Percentiles rank a stretch among this genome's conserved stretches.
These are phyloP conservation scores for Diaporthe longicolla DNA, from an alignment of 2,329 filamentous ascomycete species.

Conservation along the genomic window DNA sequence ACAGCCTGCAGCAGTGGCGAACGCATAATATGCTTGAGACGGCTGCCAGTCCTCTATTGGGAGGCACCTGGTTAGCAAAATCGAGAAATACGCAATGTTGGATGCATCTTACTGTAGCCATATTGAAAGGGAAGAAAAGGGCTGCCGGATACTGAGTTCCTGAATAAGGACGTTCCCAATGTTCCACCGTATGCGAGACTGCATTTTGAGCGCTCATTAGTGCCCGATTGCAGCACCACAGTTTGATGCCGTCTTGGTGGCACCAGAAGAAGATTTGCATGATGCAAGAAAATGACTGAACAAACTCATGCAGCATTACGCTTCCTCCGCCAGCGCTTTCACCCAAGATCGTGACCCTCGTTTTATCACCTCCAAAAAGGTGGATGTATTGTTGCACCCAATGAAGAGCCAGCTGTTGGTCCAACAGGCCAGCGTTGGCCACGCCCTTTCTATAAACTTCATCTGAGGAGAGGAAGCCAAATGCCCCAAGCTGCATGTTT, in stretches of 20 bases:
- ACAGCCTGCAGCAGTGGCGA: slow-evolving; percentile 17
- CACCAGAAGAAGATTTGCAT: not conserved
- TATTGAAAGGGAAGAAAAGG: slow-evolving; percentile 32
- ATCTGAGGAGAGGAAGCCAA: slow-evolving; percentile 44
- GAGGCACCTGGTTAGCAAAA: not conserved
- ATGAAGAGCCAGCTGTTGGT: slow-evolving; percentile 65
- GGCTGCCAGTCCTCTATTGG: slow-evolving; percentile 33
- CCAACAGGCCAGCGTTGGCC: slow-evolving; percentile 67
- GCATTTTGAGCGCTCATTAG: not conserved
- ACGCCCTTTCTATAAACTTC: slow-evolving; percentile 45
- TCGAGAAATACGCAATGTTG: not conserved
- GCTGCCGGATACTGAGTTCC: slow-evolving; percentile 20
- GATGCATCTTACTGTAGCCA: slow-evolving; percentile 10
- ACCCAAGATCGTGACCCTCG: slow-evolving; percentile 67
- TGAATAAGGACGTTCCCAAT: slow-evolving; percentile 20
- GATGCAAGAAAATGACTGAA: not conserved
- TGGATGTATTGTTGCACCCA: slow-evolving; percentile 68
- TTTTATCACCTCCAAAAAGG: slow-evolving; percentile 67
- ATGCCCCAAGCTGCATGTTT: slow-evolving; percentile 40
- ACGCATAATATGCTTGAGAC: slow-evolving; percentile 31
- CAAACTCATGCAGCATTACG: slow-evolving; percentile 56
- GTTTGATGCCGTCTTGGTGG: not conserved
- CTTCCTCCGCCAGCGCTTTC: slow-evolving; percentile 68
- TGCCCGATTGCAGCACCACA: not conserved
- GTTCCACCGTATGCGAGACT: slow-evolving; percentile 33